A percentile compares a stretch with the other conserved stretches of the same genome.
These are phyloP conservation scores for Phytophthora tubulina DNA, from an alignment of 352 stramenopile species.

Conservation along the genomic window DNA sequence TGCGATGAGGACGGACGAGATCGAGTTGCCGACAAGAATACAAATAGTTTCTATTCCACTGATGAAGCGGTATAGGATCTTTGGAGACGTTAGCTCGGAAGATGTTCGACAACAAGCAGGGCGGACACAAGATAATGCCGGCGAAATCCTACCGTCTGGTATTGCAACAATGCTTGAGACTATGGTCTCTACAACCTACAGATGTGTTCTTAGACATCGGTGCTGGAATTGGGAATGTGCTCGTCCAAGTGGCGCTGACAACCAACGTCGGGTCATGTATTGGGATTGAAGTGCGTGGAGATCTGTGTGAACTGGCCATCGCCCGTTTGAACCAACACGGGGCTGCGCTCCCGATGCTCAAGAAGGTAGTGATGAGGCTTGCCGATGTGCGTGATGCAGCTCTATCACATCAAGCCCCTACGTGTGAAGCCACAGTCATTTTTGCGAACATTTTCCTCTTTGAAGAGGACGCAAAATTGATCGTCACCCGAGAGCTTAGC, in stretches of 20 bases:
- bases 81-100: no score
- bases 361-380: conserved; percentile 1
- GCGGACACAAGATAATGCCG: background rate
- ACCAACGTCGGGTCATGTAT: background rate
- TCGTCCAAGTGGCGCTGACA: conserved; percentile 3
- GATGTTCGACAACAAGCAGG: conserved; percentile 6
- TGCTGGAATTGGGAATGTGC: conserved; percentile 19
- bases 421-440: conserved; percentile 11
- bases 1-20: no score
- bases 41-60: no score
- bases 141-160: background rate
- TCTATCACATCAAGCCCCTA: background rate
- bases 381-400: conserved; percentile 7
- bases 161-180: conserved; percentile 5
- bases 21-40: no score
- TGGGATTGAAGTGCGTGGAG: conserved; percentile 1
- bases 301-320: conserved; percentile 1
- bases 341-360: background rate
- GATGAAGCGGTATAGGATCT: no score
- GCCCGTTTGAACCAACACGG: background rate
- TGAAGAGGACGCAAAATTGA: conserved; percentile 7
- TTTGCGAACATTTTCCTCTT: conserved; percentile 22
- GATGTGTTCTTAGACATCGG: conserved; percentile 18
- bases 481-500: conserved; percentile 8
- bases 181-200: background rate